Conservation (phyloP, 2,329 filamentous ascomycete genomes). For the Thelonectria blattea region DNA sequence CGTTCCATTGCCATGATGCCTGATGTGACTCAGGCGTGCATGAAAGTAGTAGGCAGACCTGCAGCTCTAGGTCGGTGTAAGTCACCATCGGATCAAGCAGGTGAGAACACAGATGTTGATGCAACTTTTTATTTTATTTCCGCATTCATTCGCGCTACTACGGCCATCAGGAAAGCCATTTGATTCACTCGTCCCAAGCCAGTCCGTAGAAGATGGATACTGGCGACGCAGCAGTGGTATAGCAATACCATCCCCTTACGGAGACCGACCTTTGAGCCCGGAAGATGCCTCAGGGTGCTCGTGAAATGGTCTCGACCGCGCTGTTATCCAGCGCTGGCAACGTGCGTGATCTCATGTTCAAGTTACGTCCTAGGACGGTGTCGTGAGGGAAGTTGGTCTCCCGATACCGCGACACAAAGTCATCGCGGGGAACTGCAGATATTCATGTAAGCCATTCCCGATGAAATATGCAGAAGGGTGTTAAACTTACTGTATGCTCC, state of each 20-base stretch:
- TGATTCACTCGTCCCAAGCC: too few species aligned
- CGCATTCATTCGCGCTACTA: neutral
- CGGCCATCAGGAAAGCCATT: neutral
- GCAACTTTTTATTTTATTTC: neutral
- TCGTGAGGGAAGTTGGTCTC: constrained; percentile 68
- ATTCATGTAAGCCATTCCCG: constrained; percentile 11
- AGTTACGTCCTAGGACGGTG: constrained; percentile 48
- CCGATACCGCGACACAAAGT: constrained; percentile 78
- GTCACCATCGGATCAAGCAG: neutral
- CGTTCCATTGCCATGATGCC: neutral
- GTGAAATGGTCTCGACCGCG: constrained; percentile 10
- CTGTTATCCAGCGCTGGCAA: constrained; percentile 6
- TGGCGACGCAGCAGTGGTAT: neutral
- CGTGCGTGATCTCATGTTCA: constrained; percentile 35
- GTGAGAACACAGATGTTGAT: neutral
- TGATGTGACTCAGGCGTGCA: neutral
- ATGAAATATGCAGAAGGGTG: neutral
- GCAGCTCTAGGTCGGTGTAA: neutral
- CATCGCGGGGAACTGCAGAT: constrained; percentile 73
- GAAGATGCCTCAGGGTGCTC: constrained; percentile 3
- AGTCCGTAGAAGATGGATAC: neutral
- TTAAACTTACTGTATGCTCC: constrained; percentile 80
- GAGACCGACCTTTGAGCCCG: neutral
- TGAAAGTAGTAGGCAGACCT: neutral
- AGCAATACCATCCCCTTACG: neutral